These are phyloP conservation scores for Golubevia sp. DNA, from an alignment of 1,284 basidiomycete genomes.

Conservation along the genomic window DNA sequence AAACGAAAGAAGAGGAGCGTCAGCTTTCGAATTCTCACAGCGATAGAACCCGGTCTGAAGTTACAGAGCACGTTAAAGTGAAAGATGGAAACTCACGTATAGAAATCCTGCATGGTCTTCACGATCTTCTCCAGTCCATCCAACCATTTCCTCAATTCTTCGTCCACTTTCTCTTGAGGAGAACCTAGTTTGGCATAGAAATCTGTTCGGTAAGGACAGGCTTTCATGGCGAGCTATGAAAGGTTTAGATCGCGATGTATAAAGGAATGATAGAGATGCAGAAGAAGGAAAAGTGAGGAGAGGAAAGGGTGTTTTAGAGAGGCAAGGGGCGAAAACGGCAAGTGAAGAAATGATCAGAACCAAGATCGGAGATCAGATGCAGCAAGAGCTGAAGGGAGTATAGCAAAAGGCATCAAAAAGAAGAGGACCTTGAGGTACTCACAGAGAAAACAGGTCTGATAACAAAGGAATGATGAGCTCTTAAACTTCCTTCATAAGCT, in stretches of 20 bases:
- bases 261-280: background rate
- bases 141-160: constrained; percentile 80
- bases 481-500: constrained; percentile 81
- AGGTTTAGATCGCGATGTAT: background rate
- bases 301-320: constrained; percentile 5
- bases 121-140: constrained; percentile 75
- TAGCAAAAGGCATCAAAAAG: background rate
- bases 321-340: background rate
- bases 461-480: constrained; percentile 84
- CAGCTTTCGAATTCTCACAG: background rate
- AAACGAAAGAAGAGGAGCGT: background rate
- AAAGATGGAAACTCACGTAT: constrained; percentile 29
- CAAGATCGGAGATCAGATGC: background rate
- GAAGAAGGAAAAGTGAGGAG: background rate
- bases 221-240: constrained; percentile 86
- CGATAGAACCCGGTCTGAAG: background rate
- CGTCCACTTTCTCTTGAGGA: constrained; percentile 72
- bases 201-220: constrained; percentile 86
- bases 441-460: constrained; percentile 78
- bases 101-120: constrained; percentile 73
- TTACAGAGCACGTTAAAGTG: background rate
- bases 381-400: background rate
- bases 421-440: constrained; percentile 9
- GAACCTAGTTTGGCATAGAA: constrained; percentile 88
- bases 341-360: background rate